These are phyloP conservation scores for Myxozyma geophila DNA, from an alignment of 805 yeast species.

Conservation along the genomic window DNA sequence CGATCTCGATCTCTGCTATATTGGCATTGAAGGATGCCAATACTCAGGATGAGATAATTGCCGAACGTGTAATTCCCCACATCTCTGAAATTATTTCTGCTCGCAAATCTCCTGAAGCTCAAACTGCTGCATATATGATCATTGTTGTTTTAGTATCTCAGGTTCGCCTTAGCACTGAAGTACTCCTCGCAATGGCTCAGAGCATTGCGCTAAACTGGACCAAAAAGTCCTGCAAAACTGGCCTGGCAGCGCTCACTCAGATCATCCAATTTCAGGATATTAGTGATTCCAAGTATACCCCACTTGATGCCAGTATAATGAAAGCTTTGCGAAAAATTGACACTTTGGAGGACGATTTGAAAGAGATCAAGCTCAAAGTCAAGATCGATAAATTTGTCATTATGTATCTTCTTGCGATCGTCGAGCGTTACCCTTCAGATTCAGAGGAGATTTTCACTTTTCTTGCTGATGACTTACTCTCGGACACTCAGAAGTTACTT, in stretches of 20 bases:
- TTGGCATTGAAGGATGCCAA: slow-evolving; percentile 60
- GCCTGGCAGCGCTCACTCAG: slow-evolving; percentile 34
- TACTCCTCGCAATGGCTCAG: slow-evolving; percentile 64
- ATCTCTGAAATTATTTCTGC: slow-evolving; percentile 43
- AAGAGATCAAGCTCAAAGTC: slow-evolving; percentile 39
- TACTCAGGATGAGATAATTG: slow-evolving; percentile 43
- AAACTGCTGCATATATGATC: slow-evolving; percentile 81
- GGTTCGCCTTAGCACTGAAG: slow-evolving; percentile 60
- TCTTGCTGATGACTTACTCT: slow-evolving; percentile 8
- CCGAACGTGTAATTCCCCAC: slow-evolving; percentile 45
- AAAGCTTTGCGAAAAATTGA: slow-evolving; percentile 37
- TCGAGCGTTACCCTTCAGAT: slow-evolving; percentile 50
- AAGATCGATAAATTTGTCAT: slow-evolving; percentile 52
- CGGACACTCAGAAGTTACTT: slow-evolving; percentile 12
- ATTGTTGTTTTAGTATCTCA: slow-evolving; percentile 78
- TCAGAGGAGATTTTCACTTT: slow-evolving; percentile 21
- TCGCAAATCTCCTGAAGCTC: slow-evolving; percentile 56
- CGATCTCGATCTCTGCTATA: slow-evolving; percentile 68
- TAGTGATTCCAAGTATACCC: slow-evolving; percentile 22
- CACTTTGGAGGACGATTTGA: slow-evolving; percentile 36
- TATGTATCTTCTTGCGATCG: slow-evolving; percentile 51
- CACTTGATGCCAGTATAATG: slow-evolving; percentile 36
- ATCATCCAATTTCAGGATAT: slow-evolving; percentile 30
- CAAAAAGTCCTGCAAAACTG: slow-evolving; percentile 24
- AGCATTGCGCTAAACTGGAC: slow-evolving; percentile 57